phyloP scores from a whole-genome alignment of 2,329 filamentous ascomycete genomes.

The Arthrobotrys conoides region DNA sequence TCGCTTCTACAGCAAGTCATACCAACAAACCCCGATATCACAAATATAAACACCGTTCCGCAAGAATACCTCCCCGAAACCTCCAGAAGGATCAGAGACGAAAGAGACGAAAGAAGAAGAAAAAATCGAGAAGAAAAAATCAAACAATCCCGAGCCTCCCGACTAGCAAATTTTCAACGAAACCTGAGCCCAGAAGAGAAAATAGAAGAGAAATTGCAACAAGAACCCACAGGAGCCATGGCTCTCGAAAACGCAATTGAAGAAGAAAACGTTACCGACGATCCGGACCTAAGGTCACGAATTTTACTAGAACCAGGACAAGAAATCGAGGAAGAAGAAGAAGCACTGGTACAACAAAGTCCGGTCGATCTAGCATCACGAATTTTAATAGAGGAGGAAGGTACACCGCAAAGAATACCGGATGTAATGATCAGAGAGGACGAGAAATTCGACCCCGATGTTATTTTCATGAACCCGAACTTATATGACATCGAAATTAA shows the following conservation, averaged over 20 bases:
- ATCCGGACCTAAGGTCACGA: background rate
- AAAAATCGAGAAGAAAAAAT: background rate
- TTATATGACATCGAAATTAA: background rate
- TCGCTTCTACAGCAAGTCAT: background rate
- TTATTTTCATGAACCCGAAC: background rate
- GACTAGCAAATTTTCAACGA: background rate
- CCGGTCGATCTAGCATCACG: background rate
- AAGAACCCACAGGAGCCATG: background rate
- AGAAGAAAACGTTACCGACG: background rate
- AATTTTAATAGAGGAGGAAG: constrained; percentile 2
- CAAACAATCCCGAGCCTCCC: background rate
- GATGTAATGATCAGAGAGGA: background rate
- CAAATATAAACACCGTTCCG: background rate
- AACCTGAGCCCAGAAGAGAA: background rate
- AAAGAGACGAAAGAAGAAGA: background rate
- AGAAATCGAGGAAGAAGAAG: no score
- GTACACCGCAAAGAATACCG: background rate
- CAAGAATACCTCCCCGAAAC: background rate
- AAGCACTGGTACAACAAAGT: no score
- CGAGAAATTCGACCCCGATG: background rate
- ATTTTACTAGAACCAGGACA: background rate
- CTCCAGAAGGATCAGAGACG: background rate
- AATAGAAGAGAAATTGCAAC: background rate
- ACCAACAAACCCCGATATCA: background rate
- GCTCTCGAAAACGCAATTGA: background rate